These are phyloP conservation scores for Mycena epipterygia DNA, from an alignment of 768 basidiomycete species.

Conservation along the genomic window DNA sequence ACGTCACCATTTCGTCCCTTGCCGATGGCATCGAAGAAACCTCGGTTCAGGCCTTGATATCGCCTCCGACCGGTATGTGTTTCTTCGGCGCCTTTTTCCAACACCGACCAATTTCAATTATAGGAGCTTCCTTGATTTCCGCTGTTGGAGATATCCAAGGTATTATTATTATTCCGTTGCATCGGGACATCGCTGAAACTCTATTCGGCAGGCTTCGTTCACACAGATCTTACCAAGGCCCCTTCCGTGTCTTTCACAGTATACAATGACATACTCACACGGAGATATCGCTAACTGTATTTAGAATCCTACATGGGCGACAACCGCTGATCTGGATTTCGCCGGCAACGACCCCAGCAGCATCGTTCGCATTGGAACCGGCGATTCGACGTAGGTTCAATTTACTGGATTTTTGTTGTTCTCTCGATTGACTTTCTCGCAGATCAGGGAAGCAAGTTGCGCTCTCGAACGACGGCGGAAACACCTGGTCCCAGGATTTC, in stretches of 20 bases:
- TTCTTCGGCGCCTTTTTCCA: neutral
- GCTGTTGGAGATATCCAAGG: slow-evolving; percentile 56
- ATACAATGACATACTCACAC: too few species aligned
- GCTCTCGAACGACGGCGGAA: slow-evolving; percentile 66
- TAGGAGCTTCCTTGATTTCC: slow-evolving; percentile 69
- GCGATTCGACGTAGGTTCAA: slow-evolving; percentile 50
- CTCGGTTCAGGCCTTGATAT: slow-evolving; percentile 68
- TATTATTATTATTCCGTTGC: neutral
- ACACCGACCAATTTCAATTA: neutral
- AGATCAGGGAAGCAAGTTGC: slow-evolving; percentile 69
- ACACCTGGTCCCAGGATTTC: slow-evolving; percentile 59
- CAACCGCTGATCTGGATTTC: slow-evolving; percentile 56
- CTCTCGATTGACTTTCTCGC: neutral
- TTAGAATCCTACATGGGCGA: slow-evolving; percentile 54
- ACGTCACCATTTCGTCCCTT: slow-evolving; percentile 69
- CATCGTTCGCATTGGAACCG: slow-evolving; percentile 62
- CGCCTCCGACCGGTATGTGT: slow-evolving; percentile 57
- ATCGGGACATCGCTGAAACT: neutral
- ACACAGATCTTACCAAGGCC: slow-evolving; percentile 49
- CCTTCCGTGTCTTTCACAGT: slow-evolving; percentile 48
- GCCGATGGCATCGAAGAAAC: slow-evolving; percentile 79
- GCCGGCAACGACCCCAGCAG: slow-evolving; percentile 56
- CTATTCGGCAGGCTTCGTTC: slow-evolving; percentile 47
- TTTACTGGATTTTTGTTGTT: neutral
- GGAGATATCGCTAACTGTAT: too few species aligned